Base-by-base conservation (phyloP, 208 protist genomes). In the Phytomonas sp. region DNA sequence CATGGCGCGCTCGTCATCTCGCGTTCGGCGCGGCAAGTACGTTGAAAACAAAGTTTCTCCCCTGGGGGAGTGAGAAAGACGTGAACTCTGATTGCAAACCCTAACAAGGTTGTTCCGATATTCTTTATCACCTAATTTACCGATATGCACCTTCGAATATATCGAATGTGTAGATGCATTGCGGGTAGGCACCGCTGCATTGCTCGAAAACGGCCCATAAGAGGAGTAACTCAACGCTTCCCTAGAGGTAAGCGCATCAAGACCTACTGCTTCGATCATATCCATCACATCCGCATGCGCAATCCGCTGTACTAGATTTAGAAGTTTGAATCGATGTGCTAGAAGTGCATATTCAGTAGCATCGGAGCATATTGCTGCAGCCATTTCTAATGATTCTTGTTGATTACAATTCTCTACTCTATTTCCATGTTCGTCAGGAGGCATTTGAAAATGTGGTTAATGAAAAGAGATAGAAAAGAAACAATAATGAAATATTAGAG, bases 251-350 rank as follows among this genome's bases (percentile, higher is more conserved):
- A 96, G 61, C 1, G 81, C 83, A 9, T 94, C 91, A 4, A 94
- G 67, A 0, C 91, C 91, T 6, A 93, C 78, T 4, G 80, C 87
- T 36, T 90, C 80, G 37, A 96, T 83, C 79, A 96, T 83, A 66
- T 92, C 86, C 51, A 82, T 72, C 53, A 96, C 87, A 62, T 96
- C 91, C 17, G 75, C 77, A 59, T 93, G 87, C 0, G 91, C 91
- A 28, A 96, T 83, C 0, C 84, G 83, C 74, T 94, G 91, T 28
- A 94, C 91, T 33, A 96, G 73, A 30, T 85, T 85, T 20, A 96
- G 74, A 66, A 94, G 71, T 71, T 94, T 96, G 67, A 96, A 96
- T 56, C 91, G 84, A 66, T 93, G 84, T 43, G 91, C 73, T 11
- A 94, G 71, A 28, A 96, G 51, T 6, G 65, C 0, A 65, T 68